phyloP scores from a whole-genome alignment of 1,139 yeast genomes.

The Debaryomycetaceae sp. region DNA sequence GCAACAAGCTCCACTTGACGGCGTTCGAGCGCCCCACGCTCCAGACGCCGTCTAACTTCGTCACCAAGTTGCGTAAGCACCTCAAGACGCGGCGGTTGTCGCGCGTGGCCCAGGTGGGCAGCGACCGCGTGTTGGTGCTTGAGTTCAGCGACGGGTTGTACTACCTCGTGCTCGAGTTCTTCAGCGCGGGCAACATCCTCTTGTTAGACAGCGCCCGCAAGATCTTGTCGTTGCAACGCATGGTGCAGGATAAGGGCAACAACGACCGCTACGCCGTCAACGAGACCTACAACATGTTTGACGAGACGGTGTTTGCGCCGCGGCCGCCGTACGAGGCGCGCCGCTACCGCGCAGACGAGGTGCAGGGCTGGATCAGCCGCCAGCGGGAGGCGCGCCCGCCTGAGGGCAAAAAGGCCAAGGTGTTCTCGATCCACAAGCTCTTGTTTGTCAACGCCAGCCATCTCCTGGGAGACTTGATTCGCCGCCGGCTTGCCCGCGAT shows the following conservation, averaged over 20 bases:
- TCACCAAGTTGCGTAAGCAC: conserved; percentile 80
- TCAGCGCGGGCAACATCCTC: conserved; percentile 90
- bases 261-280: conserved; percentile 67
- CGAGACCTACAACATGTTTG: conserved; percentile 61
- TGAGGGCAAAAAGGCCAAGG: conserved; percentile 28
- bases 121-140: conserved; percentile 75
- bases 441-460: conserved; percentile 67
- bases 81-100: conserved; percentile 76
- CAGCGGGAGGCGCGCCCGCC: conserved; percentile 8
- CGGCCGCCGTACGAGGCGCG: conserved; percentile 11
- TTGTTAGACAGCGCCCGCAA: conserved; percentile 64
- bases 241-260: conserved; percentile 68
- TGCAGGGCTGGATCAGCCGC: conserved; percentile 57
- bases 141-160: conserved; percentile 78
- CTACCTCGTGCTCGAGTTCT: conserved; percentile 82
- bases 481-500: conserved; percentile 44
- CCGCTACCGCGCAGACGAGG: conserved; percentile 26
- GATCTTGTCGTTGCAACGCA: conserved; percentile 71
- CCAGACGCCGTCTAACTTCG: conserved; percentile 80
- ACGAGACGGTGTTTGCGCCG: conserved; percentile 35
- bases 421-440: conserved; percentile 64
- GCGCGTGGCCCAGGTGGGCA: conserved; percentile 64
- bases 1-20: conserved; percentile 75
- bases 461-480: conserved; percentile 74
- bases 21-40: conserved; percentile 78